These are phyloP conservation scores for Megacollybia marginata DNA, from an alignment of 768 basidiomycete species.

Conservation along the genomic window DNA sequence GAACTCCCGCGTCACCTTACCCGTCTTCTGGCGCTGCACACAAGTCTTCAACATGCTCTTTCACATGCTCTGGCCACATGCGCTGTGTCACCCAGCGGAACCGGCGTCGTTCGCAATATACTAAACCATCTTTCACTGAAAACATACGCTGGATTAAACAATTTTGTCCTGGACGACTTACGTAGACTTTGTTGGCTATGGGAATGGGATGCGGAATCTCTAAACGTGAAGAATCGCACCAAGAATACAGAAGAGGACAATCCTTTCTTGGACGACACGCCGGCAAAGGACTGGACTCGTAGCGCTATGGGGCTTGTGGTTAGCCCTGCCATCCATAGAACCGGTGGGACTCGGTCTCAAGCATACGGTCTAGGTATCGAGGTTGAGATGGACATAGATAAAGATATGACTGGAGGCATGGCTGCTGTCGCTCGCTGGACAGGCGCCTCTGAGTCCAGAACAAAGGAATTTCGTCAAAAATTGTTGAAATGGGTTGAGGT, in stretches of 20 bases:
- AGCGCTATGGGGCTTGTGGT: conserved; percentile 76
- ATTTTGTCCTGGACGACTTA: conserved; percentile 63
- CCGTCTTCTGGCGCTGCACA: conserved; percentile 58
- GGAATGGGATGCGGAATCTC: conserved; percentile 69
- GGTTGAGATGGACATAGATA: conserved; percentile 80
- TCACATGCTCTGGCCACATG: conserved; percentile 82
- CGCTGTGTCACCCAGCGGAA: conserved; percentile 71
- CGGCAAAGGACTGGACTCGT: conserved; percentile 64
- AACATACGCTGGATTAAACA: conserved; percentile 59
- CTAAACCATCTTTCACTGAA: conserved; percentile 68
- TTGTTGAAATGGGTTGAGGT: conserved; percentile 62
- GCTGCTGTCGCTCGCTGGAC: conserved; percentile 88
- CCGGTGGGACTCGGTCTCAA: conserved; percentile 57
- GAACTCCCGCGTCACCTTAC: conserved; percentile 50
- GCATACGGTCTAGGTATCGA: conserved; percentile 85
- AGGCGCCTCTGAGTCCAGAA: conserved; percentile 54
- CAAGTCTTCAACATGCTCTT: conserved; percentile 71
- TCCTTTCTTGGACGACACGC: conserved; percentile 51
- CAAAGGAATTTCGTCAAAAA: conserved; percentile 49
- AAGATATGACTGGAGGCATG: conserved; percentile 77
- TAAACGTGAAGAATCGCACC: conserved; percentile 17
- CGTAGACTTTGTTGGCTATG: conserved; percentile 79
- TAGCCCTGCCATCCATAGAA: conserved; percentile 65
- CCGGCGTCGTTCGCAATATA: conserved; percentile 69
- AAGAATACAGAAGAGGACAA: conserved; percentile 48